These are phyloP conservation scores for Escallonia rubra DNA, from an alignment of 129 eudicot genomes.

Conservation along the genomic window DNA sequence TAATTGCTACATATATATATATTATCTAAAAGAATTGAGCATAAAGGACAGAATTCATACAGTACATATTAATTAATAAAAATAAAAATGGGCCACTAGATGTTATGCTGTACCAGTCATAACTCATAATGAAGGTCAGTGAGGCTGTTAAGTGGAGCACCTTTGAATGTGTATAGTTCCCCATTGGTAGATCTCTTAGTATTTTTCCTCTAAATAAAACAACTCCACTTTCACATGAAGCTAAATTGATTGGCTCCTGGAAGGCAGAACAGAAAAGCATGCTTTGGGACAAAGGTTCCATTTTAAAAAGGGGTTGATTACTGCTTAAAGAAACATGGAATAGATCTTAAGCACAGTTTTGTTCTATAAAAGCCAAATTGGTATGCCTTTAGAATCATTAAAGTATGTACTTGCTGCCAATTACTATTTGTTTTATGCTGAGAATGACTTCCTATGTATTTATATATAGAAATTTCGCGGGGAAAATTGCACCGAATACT, in stretches of 20 bases:
- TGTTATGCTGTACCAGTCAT: neutral
- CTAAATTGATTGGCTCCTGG: neutral
- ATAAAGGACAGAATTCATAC: neutral
- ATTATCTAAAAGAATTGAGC: neutral
- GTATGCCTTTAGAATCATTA: too few relatives aligned
- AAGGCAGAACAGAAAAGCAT: neutral
- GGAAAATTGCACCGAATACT: too few relatives aligned
- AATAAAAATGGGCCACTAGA: neutral
- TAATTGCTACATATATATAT: neutral
- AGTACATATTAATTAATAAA: too few relatives aligned
- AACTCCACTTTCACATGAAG: neutral
- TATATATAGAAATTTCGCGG: too few relatives aligned
- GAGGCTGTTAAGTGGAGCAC: neutral
- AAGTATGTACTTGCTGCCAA: too few relatives aligned
- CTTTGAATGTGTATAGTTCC: neutral
- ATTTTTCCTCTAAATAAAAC: neutral
- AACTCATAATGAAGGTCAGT: neutral
- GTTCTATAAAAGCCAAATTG: neutral
- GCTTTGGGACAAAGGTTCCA: neutral
- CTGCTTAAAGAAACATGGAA: neutral
- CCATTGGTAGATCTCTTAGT: neutral
- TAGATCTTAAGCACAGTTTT: conserved; percentile 1
- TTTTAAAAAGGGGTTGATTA: neutral
- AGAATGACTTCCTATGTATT: too few relatives aligned
- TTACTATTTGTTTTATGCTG: too few relatives aligned